Conservation (phyloP, 2,329 filamentous ascomycete species). For the Onygenales sp. region DNA sequence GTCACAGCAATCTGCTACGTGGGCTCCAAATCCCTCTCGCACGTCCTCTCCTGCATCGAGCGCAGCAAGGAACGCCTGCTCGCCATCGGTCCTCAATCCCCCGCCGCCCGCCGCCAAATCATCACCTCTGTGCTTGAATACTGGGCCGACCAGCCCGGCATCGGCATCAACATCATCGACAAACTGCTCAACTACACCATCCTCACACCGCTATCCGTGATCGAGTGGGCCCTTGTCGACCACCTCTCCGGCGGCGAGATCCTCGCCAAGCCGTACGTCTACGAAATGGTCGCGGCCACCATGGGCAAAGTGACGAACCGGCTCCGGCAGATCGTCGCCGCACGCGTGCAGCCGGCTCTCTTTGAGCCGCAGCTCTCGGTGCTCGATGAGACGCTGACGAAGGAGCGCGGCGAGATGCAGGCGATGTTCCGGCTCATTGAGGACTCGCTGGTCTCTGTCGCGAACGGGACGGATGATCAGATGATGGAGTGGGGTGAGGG, state of each 20-base stretch:
- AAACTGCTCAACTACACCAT: conserved; percentile 97
- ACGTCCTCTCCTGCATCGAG: conserved; percentile 92
- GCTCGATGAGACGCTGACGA: conserved; percentile 56
- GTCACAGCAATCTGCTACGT: conserved; percentile 89
- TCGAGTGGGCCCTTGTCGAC: conserved; percentile 79
- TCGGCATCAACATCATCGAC: conserved; percentile 86
- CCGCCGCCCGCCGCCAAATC: conserved; percentile 74
- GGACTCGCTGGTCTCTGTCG: conserved; percentile 64
- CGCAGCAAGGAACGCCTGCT: conserved; percentile 83
- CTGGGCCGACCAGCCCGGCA: conserved; percentile 86
- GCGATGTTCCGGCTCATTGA: conserved; percentile 74
- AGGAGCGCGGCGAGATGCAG: conserved; percentile 65
- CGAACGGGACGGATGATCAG: conserved; percentile 64
- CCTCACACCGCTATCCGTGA: conserved; percentile 70
- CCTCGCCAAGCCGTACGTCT: conserved; percentile 67
- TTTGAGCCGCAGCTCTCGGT: conserved; percentile 45
- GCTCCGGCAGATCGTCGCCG: conserved; percentile 66
- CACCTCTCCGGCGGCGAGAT: conserved; percentile 53
- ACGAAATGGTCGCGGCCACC: conserved; percentile 83
- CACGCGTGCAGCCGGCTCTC: conserved; percentile 49
- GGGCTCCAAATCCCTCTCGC: conserved; percentile 89
- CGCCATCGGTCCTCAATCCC: conserved; percentile 64
- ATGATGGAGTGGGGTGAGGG: conserved; percentile 58
- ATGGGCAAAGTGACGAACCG: conserved; percentile 83
- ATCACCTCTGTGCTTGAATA: conserved; percentile 84